These are phyloP conservation scores for Oxyria digyna DNA, from an alignment of 148 eudicot genomes.

Conservation along the genomic window DNA sequence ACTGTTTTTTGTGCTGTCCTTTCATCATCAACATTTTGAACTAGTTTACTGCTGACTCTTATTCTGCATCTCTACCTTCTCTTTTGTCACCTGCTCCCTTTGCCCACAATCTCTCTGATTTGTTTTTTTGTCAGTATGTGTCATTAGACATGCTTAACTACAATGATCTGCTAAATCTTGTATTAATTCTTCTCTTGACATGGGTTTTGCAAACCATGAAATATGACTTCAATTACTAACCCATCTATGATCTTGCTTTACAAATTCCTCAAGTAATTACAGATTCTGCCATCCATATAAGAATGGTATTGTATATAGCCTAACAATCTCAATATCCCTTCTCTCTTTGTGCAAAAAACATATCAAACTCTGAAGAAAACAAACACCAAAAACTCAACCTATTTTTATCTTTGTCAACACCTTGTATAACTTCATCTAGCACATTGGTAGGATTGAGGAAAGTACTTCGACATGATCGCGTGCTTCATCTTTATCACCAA, in stretches of 20 bases:
- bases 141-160: too few relatives aligned
- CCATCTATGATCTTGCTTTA: background rate
- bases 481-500: slow-evolving; percentile 64
- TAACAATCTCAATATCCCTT: background rate
- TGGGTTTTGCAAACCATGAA: background rate
- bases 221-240: background rate
- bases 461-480: slow-evolving; percentile 34
- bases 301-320: background rate
- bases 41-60: background rate
- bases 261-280: background rate
- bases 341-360: background rate
- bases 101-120: background rate
- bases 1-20: background rate
- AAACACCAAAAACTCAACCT: background rate
- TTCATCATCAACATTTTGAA: background rate
- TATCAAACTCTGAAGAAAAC: background rate
- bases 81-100: background rate
- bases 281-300: background rate
- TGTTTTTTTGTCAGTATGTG: too few relatives aligned
- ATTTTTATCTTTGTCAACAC: background rate
- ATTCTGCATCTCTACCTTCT: background rate
- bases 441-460: slow-evolving; percentile 47
- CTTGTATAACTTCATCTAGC: slow-evolving; percentile 3
- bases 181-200: background rate
- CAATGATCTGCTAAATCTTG: too few relatives aligned